These are phyloP conservation scores for Claviceps spartinae DNA, from an alignment of 2,329 filamentous ascomycete genomes.

Conservation along the genomic window DNA sequence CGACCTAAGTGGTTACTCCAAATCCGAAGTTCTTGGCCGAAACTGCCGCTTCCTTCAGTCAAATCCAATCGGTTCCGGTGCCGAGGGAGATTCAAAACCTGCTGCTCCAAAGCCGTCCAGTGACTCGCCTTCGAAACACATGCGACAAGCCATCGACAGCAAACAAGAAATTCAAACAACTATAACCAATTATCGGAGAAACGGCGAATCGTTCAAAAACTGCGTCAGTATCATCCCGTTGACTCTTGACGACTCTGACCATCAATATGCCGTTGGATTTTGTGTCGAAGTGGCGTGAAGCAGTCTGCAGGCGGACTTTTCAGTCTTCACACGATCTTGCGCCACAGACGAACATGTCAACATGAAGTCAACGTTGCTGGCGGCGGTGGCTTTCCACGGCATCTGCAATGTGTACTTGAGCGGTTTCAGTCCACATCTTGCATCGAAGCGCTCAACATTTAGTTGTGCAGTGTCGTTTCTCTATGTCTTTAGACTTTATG, in stretches of 20 bases:
- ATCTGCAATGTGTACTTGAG: too few species aligned
- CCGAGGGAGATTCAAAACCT: background rate
- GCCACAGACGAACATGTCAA: too few species aligned
- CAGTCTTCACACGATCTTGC: too few species aligned
- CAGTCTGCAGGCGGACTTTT: too few species aligned
- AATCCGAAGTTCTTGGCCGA: conserved; percentile 58
- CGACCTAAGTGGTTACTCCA: conserved; percentile 64
- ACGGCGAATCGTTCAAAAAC: conserved; percentile 69
- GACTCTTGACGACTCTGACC: conserved; percentile 47
- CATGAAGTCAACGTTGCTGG: too few species aligned
- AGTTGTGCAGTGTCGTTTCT: too few species aligned
- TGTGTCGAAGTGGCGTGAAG: conserved; percentile 48
- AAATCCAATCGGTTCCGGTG: conserved; percentile 38
- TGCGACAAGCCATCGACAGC: conserved; percentile 31
- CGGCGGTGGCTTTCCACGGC: too few species aligned
- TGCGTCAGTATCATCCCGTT: conserved; percentile 77
- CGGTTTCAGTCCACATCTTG: background rate
- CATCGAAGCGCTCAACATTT: background rate
- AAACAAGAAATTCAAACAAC: conserved; percentile 33
- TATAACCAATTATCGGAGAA: conserved; percentile 70
- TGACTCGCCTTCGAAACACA: conserved; percentile 43
- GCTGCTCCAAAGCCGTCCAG: conserved; percentile 5
- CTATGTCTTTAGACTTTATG: too few species aligned
- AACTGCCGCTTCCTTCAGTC: conserved; percentile 81
- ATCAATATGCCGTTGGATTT: conserved; percentile 69